These are phyloP conservation scores for Scytalidium lignicola DNA, from an alignment of 2,329 filamentous ascomycete species.

Conservation along the genomic window DNA sequence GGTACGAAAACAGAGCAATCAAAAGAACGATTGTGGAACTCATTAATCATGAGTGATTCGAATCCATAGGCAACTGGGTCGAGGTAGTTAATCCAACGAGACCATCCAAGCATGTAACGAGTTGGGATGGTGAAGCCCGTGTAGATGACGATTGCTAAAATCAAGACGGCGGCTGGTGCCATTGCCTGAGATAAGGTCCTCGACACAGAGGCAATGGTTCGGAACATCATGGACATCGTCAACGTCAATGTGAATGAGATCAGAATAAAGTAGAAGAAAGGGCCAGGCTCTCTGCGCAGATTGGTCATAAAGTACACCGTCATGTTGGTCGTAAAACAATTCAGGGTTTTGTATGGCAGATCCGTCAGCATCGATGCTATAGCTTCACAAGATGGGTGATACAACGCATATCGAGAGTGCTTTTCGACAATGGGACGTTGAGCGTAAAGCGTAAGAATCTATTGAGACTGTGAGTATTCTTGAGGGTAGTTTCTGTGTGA, in stretches of 20 bases:
- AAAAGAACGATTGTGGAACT: constrained; percentile 47
- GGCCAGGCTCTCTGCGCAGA: constrained; percentile 54
- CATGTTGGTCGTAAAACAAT: constrained; percentile 72
- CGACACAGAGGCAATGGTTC: constrained; percentile 69
- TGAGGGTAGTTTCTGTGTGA: neutral
- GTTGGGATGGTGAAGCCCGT: constrained; percentile 37
- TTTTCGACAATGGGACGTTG: constrained; percentile 90
- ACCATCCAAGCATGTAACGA: constrained; percentile 70
- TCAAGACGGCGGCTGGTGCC: constrained; percentile 51
- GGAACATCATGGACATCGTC: constrained; percentile 78
- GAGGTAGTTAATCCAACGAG: constrained; percentile 70
- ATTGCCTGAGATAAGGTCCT: constrained; percentile 62
- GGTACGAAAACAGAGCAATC: constrained; percentile 16
- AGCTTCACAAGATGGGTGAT: constrained; percentile 84
- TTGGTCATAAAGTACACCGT: constrained; percentile 84
- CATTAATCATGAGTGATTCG: constrained; percentile 76
- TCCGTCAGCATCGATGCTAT: constrained; percentile 81
- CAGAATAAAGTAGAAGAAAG: constrained; percentile 73
- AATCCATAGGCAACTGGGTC: constrained; percentile 65
- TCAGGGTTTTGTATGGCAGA: constrained; percentile 73
- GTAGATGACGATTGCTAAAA: constrained; percentile 19
- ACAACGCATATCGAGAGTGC: constrained; percentile 80
- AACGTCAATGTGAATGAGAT: constrained; percentile 10
- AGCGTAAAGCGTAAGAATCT: constrained; percentile 69
- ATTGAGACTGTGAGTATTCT: neutral